phyloP scores from a whole-genome alignment of 139 green algal genomes.

The Chlamydomonas sphaeroides region DNA sequence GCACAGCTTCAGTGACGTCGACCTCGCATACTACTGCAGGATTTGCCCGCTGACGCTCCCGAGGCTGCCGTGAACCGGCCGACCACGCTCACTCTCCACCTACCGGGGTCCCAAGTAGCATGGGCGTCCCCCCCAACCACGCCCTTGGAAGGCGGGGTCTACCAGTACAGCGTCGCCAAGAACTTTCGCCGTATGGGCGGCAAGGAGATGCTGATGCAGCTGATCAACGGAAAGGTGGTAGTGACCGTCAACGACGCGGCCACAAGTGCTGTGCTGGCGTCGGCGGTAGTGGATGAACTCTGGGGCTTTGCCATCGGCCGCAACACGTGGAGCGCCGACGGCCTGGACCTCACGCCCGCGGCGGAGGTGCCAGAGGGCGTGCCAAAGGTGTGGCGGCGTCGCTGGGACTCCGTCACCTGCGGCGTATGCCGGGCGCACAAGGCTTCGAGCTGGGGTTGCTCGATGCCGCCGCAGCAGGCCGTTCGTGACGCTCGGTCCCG shows the following conservation, averaged over 20 bases:
- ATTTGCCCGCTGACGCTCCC: not conserved
- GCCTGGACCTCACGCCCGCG: slow-evolving; percentile 11
- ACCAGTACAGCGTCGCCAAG: slow-evolving; percentile 8
- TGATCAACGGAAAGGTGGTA: slow-evolving; percentile 15
- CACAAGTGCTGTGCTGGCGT: slow-evolving; percentile 20
- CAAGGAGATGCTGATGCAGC: not conserved
- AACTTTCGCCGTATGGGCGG: slow-evolving; percentile 13
- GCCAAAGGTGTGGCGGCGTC: slow-evolving; percentile 18
- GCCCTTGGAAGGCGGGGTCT: slow-evolving; percentile 1
- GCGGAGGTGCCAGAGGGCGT: slow-evolving; percentile 21
- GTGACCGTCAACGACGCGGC: slow-evolving; percentile 17
- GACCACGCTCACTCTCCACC: slow-evolving; percentile 24
- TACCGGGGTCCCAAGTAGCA: slow-evolving; percentile 1
- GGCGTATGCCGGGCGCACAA: too few relatives aligned
- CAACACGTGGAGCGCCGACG: slow-evolving; percentile 29
- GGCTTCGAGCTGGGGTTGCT: too few relatives aligned
- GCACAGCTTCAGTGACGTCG: too few relatives aligned
- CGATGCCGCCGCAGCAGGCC: too few relatives aligned
- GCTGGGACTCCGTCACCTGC: too few relatives aligned
- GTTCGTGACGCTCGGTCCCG: too few relatives aligned
- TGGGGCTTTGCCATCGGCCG: slow-evolving; percentile 24
- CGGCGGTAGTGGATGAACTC: slow-evolving; percentile 10
- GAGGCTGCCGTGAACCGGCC: slow-evolving; percentile 4
- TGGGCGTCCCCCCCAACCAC: not conserved
- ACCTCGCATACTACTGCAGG: too few relatives aligned